Conservation (phyloP, 108 stramenopile species). For the Stephanodiscus triporus region DNA sequence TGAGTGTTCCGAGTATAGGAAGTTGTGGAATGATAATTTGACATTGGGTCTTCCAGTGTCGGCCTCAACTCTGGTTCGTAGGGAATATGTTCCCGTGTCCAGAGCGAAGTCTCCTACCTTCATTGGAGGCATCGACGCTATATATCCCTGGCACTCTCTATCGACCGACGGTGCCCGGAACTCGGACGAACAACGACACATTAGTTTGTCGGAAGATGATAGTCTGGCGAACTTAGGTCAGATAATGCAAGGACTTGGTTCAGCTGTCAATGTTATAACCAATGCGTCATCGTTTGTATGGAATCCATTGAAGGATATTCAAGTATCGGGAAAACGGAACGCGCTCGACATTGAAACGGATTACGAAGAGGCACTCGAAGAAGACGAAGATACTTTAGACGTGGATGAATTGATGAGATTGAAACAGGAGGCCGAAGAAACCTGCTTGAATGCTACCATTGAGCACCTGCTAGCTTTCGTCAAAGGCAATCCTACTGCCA, state of each 20-base stretch:
- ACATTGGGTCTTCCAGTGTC: constrained; percentile 26
- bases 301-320: constrained; percentile 47
- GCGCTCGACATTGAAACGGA: constrained; percentile 56
- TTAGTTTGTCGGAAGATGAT: constrained; percentile 13
- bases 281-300: constrained; percentile 27
- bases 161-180: background rate
- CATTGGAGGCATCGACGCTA: background rate
- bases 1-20: constrained; percentile 61
- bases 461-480: constrained; percentile 34
- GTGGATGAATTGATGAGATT: constrained; percentile 56
- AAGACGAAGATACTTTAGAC: constrained; percentile 53
- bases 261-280: constrained; percentile 32
- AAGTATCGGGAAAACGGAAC: constrained; percentile 56
- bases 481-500: constrained; percentile 49
- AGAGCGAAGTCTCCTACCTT: background rate
- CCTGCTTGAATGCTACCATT: constrained; percentile 48
- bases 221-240: constrained; percentile 16
- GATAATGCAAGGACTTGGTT: constrained; percentile 20
- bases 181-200: constrained; percentile 8
- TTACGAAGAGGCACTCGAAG: constrained; percentile 52
- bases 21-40: constrained; percentile 68
- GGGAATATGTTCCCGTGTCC: constrained; percentile 29
- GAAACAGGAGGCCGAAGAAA: constrained; percentile 60
- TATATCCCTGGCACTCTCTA: constrained; percentile 2
- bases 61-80: constrained; percentile 17